A percentile compares a stretch with the other conserved stretches of the same genome.
Evolutionary conservation across 2,329 filamentous ascomycete species (phyloP).

Genomic region (Penicillium hordei): DNA sequence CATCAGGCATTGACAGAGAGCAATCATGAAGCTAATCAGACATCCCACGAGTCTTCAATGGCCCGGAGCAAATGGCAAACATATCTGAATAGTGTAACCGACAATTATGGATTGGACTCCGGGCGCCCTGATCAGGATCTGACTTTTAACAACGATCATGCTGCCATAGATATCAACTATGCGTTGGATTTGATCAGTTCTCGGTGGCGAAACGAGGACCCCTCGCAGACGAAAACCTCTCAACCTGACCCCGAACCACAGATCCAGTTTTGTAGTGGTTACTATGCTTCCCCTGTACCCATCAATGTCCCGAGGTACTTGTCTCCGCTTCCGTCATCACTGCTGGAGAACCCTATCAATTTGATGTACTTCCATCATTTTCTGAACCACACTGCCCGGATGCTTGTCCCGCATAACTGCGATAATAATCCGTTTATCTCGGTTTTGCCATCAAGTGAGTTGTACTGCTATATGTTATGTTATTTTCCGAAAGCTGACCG

Average conservation of each 20-base stretch:
- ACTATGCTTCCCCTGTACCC: constrained; percentile 68
- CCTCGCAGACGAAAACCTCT: constrained; percentile 2
- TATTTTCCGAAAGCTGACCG: constrained; percentile 46
- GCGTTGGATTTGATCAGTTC: constrained; percentile 37
- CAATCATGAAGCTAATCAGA: constrained; percentile 7
- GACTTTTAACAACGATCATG: constrained; percentile 67
- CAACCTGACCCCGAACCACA: constrained; percentile 6
- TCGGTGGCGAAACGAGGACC: constrained; percentile 11
- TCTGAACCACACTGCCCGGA: constrained; percentile 75
- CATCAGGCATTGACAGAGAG: constrained; percentile 5
- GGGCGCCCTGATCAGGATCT: constrained; percentile 70
- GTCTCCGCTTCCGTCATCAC: constrained; percentile 55
- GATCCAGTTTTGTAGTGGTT: constrained; percentile 58
- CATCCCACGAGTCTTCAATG: constrained; percentile 13
- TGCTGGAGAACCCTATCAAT: constrained; percentile 76
- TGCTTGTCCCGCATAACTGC: constrained; percentile 63
- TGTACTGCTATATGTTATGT: neutral
- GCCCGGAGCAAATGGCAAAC: constrained; percentile 34
- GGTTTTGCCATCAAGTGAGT: constrained; percentile 62
- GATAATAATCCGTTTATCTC: constrained; percentile 60
- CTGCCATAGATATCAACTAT: constrained; percentile 58
- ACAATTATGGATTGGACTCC: constrained; percentile 67
- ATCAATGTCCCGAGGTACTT: constrained; percentile 62
- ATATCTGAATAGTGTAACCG: constrained; percentile 36
- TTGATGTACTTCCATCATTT: constrained; percentile 73